Evolutionary conservation across 345 rosid genomes (phyloP).

Genomic region (Euphorbia pulcherrima): DNA sequence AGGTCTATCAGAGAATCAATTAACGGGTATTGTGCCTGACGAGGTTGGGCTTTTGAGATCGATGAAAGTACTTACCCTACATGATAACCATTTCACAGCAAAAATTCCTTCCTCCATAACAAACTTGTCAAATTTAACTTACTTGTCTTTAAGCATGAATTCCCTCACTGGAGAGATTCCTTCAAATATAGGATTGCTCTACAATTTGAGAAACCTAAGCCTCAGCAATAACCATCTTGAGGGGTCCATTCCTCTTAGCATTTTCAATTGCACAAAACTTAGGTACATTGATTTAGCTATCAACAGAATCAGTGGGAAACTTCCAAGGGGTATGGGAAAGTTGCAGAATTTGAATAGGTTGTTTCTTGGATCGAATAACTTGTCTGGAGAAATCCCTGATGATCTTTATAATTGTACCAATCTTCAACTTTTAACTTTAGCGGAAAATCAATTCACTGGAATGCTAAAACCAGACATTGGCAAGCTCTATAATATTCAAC

Average conservation of each 20-base stretch:
- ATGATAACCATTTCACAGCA: conserved; percentile 56
- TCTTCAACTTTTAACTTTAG: conserved; percentile 31
- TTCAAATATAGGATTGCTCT: conserved; percentile 50
- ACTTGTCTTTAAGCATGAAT: conserved; percentile 55
- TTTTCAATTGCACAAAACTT: conserved; percentile 64
- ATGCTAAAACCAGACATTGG: conserved; percentile 52
- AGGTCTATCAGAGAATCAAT: conserved; percentile 60
- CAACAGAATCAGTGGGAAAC: conserved; percentile 48
- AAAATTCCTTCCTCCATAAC: conserved; percentile 60
- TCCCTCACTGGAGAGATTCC: conserved; percentile 63
- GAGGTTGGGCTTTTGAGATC: conserved; percentile 58
- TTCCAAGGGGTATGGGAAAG: conserved; percentile 60
- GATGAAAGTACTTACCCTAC: conserved; percentile 53
- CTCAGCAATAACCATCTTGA: conserved; percentile 47
- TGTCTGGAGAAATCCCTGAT: conserved; percentile 71
- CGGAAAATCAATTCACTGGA: conserved; percentile 55
- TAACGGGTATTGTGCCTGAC: conserved; percentile 50
- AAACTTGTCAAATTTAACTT: conserved; percentile 57
- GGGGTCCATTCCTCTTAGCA: conserved; percentile 69
- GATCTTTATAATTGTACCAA: conserved; percentile 71
- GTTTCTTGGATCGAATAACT: conserved; percentile 37
- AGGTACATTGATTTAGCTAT: conserved; percentile 30
- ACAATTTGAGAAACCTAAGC: conserved; percentile 58
- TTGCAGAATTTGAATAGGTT: conserved; percentile 47
- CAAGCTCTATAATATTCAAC: conserved; percentile 46